Conservation (phyloP, 345 rosid genomes). For the Erodium maritimum region DNA sequence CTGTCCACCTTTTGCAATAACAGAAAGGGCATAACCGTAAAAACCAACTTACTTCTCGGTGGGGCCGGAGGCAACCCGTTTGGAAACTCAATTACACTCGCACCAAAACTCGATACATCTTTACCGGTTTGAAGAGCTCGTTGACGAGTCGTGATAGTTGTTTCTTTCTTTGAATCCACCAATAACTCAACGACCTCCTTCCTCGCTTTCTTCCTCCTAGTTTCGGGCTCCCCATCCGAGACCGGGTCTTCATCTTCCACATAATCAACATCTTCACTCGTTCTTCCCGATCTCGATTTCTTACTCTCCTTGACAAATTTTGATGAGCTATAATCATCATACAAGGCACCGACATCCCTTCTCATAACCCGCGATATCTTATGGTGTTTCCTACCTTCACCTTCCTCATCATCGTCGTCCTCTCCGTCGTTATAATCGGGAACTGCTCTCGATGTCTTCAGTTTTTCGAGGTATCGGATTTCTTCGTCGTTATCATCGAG, state of each 20-base stretch:
- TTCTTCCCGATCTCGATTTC: conserved; percentile 20
- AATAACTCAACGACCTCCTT: conserved; percentile 27
- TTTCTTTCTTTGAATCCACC: conserved; percentile 31
- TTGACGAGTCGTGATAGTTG: conserved; percentile 39
- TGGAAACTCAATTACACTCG: conserved; percentile 34
- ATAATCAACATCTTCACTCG: conserved; percentile 26
- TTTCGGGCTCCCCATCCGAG: conserved; percentile 30
- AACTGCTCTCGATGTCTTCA: conserved; percentile 21
- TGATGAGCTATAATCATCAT: conserved; percentile 19
- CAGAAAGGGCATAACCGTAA: conserved; percentile 1
- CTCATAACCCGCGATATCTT: conserved; percentile 32
- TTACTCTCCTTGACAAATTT: conserved; percentile 24
- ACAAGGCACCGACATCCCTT: conserved; percentile 24
- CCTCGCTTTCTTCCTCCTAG: conserved; percentile 28
- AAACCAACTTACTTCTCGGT: conserved; percentile 30
- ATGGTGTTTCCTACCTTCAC: conserved; percentile 27
- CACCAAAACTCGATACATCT: conserved; percentile 16
- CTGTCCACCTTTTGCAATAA: not conserved
- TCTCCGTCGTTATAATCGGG: conserved; percentile 17
- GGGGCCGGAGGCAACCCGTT: conserved; percentile 50
- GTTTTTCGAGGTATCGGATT: conserved; percentile 42
- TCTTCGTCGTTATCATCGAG: conserved; percentile 36
- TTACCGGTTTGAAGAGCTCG: conserved; percentile 45
- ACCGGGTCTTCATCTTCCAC: conserved; percentile 31
- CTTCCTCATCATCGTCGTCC: conserved; percentile 18